phyloP scores from a whole-genome alignment of 2,329 filamentous ascomycete genomes.

The Aschersonia sp. region DNA sequence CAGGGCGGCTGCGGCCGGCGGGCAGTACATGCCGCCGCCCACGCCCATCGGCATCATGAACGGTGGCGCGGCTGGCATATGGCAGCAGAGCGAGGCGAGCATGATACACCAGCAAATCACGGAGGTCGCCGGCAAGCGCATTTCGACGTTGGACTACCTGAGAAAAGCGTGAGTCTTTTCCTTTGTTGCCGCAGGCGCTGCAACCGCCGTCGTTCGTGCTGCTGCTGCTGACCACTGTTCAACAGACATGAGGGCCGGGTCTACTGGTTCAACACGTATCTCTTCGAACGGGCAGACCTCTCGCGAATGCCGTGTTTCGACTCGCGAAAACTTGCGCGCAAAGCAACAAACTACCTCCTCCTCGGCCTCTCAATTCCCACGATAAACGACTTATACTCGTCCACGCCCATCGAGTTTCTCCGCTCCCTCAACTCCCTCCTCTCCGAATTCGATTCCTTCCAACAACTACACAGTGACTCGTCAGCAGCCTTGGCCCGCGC shows the following conservation, averaged over 20 bases:
- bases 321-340: constrained; percentile 66
- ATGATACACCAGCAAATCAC: constrained; percentile 53
- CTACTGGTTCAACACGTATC: constrained; percentile 96
- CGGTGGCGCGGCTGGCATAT: constrained; percentile 7
- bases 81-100: constrained; percentile 29
- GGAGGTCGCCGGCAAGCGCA: constrained; percentile 78
- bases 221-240: background rate
- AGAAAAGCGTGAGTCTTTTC: constrained; percentile 61
- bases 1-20: constrained; percentile 3
- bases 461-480: constrained; percentile 69
- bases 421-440: constrained; percentile 74
- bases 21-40: constrained; percentile 9
- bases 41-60: constrained; percentile 5
- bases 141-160: constrained; percentile 85
- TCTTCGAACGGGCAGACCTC: constrained; percentile 74
- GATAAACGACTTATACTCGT: constrained; percentile 75
- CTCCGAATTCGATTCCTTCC: constrained; percentile 85
- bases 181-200: background rate
- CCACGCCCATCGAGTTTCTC: constrained; percentile 71
- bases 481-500: constrained; percentile 63
- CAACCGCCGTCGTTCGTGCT: background rate
- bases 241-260: constrained; percentile 77
- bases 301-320: constrained; percentile 76
- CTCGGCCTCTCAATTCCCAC: constrained; percentile 83
- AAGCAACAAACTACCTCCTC: constrained; percentile 85